Base-by-base conservation (phyloP, 331 rosid genomes). In the Acacia pycnantha region DNA sequence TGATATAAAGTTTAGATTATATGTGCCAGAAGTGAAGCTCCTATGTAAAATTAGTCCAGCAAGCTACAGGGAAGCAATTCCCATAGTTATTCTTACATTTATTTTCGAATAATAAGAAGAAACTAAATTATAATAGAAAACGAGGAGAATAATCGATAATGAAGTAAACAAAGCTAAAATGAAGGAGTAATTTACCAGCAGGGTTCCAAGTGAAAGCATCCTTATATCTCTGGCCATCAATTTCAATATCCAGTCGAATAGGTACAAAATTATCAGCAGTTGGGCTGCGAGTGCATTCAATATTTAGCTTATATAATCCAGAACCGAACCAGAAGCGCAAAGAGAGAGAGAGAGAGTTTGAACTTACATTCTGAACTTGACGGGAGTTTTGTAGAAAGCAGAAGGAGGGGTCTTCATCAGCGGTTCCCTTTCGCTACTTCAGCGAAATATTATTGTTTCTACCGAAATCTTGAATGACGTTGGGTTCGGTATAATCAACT, bases 141-240 rank as follows among this genome's bases (percentile, higher is more conserved):
- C 37, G 76, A 10, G 33, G 67, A 21, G 21, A 73, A 27, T 31
- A 69, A 29, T 68, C 22, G 4, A 21, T 21, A 13, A 1, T 35
- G 40, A 78, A 70, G 21, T 11, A 59, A 46, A 11, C 21, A 61
- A 48, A 26, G 40, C 11, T 5, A 21, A 24, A 43, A 81, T 8
- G 4, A 43, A 81, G 54, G 41, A 43, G 5, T 8, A 44, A 75
- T n/a, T 65, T 86, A 92, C 91, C 91, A 73, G 94, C 85, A 82
- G 97, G 93, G 88, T 93, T 91, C 97, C 97, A 93, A 44, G 97
- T 91, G 84, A 93, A 89, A 26, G 94, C 86, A 76, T 94, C 98
- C 80, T 90, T 94, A 83, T 79, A 92, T 78, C 89, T 85, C 67
- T 91, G 97, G 13, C 88, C 92, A 27, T 92, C 97, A 31, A 90